These are phyloP conservation scores for Malassezia globosa DNA, from an alignment of 1,284 basidiomycete species.

Conservation along the genomic window DNA sequence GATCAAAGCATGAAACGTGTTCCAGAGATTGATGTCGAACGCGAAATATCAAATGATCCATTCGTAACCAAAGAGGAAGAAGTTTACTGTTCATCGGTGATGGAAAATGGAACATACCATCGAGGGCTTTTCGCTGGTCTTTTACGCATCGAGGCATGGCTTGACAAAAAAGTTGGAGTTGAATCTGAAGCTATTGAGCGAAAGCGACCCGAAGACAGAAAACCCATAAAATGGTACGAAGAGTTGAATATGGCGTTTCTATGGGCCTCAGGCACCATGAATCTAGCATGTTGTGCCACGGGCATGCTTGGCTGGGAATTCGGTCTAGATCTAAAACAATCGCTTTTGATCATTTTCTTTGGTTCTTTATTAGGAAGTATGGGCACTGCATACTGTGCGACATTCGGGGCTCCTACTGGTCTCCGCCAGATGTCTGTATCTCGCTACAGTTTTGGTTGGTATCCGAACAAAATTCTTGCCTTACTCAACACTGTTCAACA, in stretches of 20 bases:
- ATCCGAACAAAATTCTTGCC: conserved; percentile 2
- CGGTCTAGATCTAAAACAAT: background rate
- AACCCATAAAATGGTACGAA: background rate
- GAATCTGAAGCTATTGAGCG: conserved; percentile 2
- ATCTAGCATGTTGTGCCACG: conserved; percentile 1
- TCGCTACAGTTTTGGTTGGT: conserved; percentile 2
- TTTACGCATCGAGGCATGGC: background rate
- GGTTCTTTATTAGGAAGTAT: background rate
- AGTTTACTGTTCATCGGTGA: too few relatives aligned
- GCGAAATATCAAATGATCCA: too few relatives aligned
- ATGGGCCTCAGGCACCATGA: conserved; percentile 3
- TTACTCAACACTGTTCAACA: conserved; percentile 1
- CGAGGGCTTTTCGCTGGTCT: too few relatives aligned
- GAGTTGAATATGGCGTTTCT: background rate
- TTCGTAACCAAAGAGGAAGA: too few relatives aligned
- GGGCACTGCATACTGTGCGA: background rate
- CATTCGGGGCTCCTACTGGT: background rate
- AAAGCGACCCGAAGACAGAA: background rate
- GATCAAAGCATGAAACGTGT: too few relatives aligned
- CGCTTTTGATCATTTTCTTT: background rate
- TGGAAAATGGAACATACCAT: too few relatives aligned
- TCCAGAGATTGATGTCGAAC: too few relatives aligned
- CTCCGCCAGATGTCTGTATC: conserved; percentile 4
- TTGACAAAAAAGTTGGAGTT: background rate
- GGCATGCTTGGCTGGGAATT: conserved; percentile 1